Evolutionary conservation across 2,329 filamentous ascomycete genomes (phyloP).

Genomic region (Apiospora kogelbergensis): DNA sequence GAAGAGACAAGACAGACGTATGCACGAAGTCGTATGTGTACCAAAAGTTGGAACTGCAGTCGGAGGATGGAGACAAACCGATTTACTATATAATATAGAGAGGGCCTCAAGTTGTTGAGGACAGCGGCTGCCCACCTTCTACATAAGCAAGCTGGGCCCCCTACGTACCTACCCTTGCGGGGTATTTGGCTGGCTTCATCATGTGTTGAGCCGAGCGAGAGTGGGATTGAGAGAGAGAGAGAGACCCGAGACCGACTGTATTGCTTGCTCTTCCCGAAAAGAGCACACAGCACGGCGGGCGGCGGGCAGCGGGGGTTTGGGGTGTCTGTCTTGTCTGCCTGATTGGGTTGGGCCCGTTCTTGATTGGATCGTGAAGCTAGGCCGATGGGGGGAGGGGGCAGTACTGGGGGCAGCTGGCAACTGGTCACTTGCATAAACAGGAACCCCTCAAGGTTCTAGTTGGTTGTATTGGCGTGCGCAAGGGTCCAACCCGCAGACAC

Average conservation of each 20-base stretch:
- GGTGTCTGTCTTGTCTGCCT: too few relatives aligned
- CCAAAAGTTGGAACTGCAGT: not conserved
- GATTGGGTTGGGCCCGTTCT: slow-evolving; percentile 6
- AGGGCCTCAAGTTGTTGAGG: slow-evolving; percentile 1
- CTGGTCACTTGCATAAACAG: too few relatives aligned
- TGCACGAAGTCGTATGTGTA: not conserved
- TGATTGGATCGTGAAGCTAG: slow-evolving; percentile 8
- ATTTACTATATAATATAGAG: not conserved
- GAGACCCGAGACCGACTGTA: too few relatives aligned
- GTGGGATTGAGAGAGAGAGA: not conserved
- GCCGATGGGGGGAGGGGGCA: not conserved
- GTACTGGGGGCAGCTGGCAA: too few relatives aligned
- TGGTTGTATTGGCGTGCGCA: not conserved
- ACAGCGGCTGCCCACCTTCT: not conserved
- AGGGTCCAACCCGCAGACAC: not conserved
- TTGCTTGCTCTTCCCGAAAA: not conserved
- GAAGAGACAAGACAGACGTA: not conserved
- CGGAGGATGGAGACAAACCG: not conserved
- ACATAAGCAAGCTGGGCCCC: not conserved
- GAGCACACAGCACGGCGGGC: not conserved
- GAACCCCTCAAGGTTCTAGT: not conserved
- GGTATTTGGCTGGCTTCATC: not conserved
- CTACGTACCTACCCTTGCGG: slow-evolving; percentile 2
- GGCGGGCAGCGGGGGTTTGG: not conserved
- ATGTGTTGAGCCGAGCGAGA: slow-evolving; percentile 2